Base-by-base conservation (phyloP, 1,284 basidiomycete genomes). In the Takashimella koratensis region DNA sequence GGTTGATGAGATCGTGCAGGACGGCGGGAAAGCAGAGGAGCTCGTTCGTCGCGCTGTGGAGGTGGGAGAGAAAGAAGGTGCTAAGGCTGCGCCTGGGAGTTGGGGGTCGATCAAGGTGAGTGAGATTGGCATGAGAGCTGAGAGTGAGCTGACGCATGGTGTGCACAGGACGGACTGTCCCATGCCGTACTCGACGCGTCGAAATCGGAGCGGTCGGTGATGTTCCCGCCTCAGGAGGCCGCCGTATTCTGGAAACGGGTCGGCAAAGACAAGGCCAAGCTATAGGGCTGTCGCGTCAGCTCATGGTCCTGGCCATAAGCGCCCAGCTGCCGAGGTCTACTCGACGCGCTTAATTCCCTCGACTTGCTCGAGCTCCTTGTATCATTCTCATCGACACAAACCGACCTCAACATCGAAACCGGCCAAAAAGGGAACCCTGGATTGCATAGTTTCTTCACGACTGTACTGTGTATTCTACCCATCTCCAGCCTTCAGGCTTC, bases 1-100 rank as follows among this genome's bases (percentile, higher is more conserved):
- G 10, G 76, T 96, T 21, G 92, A 96, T 68, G 79, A 82, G 56
- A 68, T 87, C 45, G 87, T 83, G 22, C 67, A 22, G 60, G 67
- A 47, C 71, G 78, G 30, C 73, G 78, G 24, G 84, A 41, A 57
- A 3, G 42, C 59, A 1, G 62, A 84, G 0, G 79, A 82, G 44
- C 80, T 94, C 3, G 64, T 92, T 20, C 76, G 68, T 6, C 63
- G 60, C 12, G 78, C 80, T 2, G 50, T 71, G 1, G 71, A 76
- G 57, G 52, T 80, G 4, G 80, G 75, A 0, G 58, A 67, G 25
- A 66, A 70, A 49, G 63, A 77, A 47, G 77, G 77, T 23, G 52
- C 47, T 13, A 77, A 76, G 54, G 71, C 78, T 4, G 76, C 67
- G 13, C 68, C 68, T 40, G 79, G 81, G 20, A 76, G 74, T 11